Evolutionary conservation across 805 yeast genomes (phyloP), one percentile per base, ranked within the genome.

Genomic region (Wickerhamiella kazuoi): DNA sequence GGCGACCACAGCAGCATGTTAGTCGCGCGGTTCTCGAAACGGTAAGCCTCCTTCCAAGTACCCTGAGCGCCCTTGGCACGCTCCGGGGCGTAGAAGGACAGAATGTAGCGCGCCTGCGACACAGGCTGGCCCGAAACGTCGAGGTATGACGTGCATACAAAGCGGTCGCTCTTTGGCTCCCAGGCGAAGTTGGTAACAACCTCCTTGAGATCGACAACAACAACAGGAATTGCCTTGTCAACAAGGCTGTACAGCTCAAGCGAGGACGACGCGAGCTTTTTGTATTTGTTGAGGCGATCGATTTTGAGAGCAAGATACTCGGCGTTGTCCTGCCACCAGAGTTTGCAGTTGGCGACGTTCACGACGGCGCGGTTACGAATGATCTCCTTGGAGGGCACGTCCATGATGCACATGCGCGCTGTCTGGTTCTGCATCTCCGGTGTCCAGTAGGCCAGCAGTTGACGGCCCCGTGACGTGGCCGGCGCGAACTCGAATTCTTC

Each of bases 401-500:
- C 83, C 75, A 90, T 77, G 46, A 90, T 63, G 19, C 93, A 73
- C 42, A 87, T 97, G 60, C 93, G 79, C 21, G 98, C 96, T 34
- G 95, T 79, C 66, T 86, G 94, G 61, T 90, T 87, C 46, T 69
- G 60, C 39, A 75, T 64, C 65, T 90, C 99, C 40, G 99, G 99
- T 35, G 95, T 84, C 98, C 98, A 90, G 66, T 78, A 90, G 24
- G 93, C 76, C 49, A 90, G 68, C 28, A 84, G 63, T 50, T 76
- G 76, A 41, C 76, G 75, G 39, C 51, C 50, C 50, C 71, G 66
- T 38, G 83, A 80, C 49, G 81, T 79, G 19, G 83, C 76, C 44
- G 99, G 98, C 21, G 96, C 84, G 72, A 87, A 90, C 59, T 83
- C 93, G 54, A 90, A 90, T 60, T 86, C 95, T 53, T 74, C 74